Evolutionary conservation across 495 filamentous ascomycete genomes (phyloP).

Genomic region (Lentithecium fluviatile): DNA sequence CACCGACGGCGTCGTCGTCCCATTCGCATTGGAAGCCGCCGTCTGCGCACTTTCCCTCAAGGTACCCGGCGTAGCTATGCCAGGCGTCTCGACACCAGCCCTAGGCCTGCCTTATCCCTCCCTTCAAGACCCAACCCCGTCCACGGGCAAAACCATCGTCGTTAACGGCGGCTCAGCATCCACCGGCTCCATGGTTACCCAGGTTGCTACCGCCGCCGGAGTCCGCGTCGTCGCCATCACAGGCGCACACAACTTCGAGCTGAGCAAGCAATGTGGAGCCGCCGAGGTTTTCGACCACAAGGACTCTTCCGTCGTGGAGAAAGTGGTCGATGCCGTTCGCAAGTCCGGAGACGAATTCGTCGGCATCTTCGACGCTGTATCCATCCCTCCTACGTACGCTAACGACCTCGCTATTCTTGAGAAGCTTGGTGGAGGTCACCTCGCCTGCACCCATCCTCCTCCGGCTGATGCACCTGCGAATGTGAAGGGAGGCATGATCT

Average conservation of each 20-base stretch:
- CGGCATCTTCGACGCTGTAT: constrained; percentile 49
- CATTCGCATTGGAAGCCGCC: constrained; percentile 42
- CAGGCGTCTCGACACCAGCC: constrained; percentile 39
- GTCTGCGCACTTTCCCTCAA: constrained; percentile 42
- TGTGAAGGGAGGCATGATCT: constrained; percentile 49
- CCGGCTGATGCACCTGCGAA: constrained; percentile 41
- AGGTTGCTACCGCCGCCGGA: constrained; percentile 38
- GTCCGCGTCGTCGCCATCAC: constrained; percentile 37
- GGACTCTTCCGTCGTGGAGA: constrained; percentile 38
- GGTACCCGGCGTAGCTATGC: constrained; percentile 33
- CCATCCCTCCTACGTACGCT: constrained; percentile 35
- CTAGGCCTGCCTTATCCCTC: constrained; percentile 44
- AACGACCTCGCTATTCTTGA: constrained; percentile 42
- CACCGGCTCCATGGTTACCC: constrained; percentile 34
- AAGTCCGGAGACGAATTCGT: constrained; percentile 37
- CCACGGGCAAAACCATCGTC: constrained; percentile 29
- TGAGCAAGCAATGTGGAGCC: constrained; percentile 39
- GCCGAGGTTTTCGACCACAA: constrained; percentile 42
- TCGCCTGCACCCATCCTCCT: constrained; percentile 44
- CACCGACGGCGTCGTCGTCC: constrained; percentile 44
- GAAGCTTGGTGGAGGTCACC: constrained; percentile 43
- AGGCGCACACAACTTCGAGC: constrained; percentile 39
- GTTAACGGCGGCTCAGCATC: constrained; percentile 34
- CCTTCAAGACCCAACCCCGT: constrained; percentile 21
- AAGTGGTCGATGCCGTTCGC: constrained; percentile 40